Evolutionary conservation across 1,139 yeast species (phyloP).

Genomic region (Blastobotrys indianensis): DNA sequence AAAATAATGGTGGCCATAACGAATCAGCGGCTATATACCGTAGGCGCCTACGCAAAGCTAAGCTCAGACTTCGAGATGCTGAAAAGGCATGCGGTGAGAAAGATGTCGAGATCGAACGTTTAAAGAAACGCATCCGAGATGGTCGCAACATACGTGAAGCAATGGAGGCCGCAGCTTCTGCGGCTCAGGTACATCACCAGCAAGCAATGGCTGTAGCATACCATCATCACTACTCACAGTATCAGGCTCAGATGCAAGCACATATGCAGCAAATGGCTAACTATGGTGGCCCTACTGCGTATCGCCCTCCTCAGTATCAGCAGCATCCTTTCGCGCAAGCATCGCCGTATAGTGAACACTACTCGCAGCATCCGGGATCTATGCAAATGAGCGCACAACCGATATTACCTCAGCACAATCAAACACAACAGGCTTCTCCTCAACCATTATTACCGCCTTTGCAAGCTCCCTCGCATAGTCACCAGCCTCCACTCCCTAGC

Average conservation of each 20-base stretch:
- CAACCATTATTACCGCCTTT: conserved; percentile 1
- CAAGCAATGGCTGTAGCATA: conserved; percentile 16
- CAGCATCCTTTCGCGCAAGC: not conserved
- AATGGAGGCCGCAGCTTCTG: conserved; percentile 15
- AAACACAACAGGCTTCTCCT: conserved; percentile 7
- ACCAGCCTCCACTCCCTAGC: conserved; percentile 8
- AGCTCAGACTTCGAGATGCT: conserved; percentile 40
- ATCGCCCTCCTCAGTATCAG: conserved; percentile 1
- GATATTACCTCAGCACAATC: not conserved
- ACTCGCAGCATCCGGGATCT: not conserved
- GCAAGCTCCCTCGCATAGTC: conserved; percentile 5
- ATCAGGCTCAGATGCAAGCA: conserved; percentile 15
- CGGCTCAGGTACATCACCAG: conserved; percentile 12
- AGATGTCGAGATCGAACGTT: conserved; percentile 36
- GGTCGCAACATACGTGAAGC: conserved; percentile 20
- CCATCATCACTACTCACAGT: conserved; percentile 16
- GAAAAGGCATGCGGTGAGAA: conserved; percentile 39
- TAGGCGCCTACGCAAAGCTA: conserved; percentile 37
- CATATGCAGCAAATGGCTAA: conserved; percentile 12
- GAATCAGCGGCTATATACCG: conserved; percentile 30
- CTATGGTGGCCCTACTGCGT: too few relatives aligned
- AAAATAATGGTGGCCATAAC: conserved; percentile 21
- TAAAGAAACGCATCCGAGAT: conserved; percentile 25
- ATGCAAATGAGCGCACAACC: not conserved
- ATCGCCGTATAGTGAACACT: too few relatives aligned